Evolutionary conservation across 23 red algal genomes (phyloP).

Genomic region (Pyropia haitanensis): DNA sequence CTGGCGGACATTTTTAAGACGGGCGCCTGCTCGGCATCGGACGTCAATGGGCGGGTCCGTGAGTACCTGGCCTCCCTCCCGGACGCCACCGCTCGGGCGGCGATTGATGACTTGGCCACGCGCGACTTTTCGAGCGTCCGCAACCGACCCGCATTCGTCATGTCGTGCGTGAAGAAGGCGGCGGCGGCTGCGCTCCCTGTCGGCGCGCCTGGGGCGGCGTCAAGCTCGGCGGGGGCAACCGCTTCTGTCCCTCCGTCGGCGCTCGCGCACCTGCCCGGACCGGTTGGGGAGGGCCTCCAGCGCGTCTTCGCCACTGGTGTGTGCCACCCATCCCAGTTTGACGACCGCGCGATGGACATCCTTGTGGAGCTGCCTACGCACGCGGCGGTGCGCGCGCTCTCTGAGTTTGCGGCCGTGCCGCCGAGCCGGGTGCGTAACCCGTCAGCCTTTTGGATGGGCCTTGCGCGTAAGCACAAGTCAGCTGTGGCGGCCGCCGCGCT

Average conservation of each 20-base stretch:
- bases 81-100: constrained; percentile 30
- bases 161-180: constrained; percentile 60
- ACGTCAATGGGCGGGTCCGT: constrained; percentile 55
- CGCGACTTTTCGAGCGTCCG: constrained; percentile 73
- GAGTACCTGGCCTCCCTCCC: constrained; percentile 55
- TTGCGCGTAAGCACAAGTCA: constrained; percentile 58
- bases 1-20: constrained; percentile 35
- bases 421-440: constrained; percentile 73
- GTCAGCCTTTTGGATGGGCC: constrained; percentile 86
- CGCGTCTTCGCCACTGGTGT: constrained; percentile 67
- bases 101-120: constrained; percentile 56
- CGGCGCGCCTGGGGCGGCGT: constrained; percentile 1
- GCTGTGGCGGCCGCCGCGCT: constrained; percentile 25
- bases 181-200: constrained; percentile 16
- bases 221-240: constrained; percentile 10
- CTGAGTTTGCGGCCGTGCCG: constrained; percentile 82
- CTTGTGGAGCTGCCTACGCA: constrained; percentile 50
- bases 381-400: constrained; percentile 69
- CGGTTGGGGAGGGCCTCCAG: constrained; percentile 64
- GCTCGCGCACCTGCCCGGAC: constrained; percentile 59
- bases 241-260: constrained; percentile 54
- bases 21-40: constrained; percentile 30
- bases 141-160: constrained; percentile 74
- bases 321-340: constrained; percentile 80
- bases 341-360: constrained; percentile 87